Evolutionary conservation across 768 basidiomycete genomes (phyloP).

Genomic region (Leccinum ochraceum): DNA sequence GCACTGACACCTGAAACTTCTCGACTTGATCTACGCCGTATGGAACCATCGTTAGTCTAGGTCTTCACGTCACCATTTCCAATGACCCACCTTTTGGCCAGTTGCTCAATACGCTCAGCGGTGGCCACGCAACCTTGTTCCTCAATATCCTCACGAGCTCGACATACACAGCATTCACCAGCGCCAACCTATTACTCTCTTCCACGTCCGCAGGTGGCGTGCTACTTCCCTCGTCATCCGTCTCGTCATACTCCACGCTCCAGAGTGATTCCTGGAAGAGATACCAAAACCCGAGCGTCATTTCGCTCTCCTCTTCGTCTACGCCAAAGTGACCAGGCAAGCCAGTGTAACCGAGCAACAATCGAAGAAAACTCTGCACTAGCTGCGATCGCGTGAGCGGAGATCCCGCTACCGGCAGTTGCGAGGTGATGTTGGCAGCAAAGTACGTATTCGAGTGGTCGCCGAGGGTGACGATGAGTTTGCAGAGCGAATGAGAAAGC

Average conservation of each 20-base stretch:
- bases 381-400: conserved; percentile 48
- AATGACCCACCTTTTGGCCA: conserved; percentile 69
- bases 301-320: conserved; percentile 88
- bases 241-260: conserved; percentile 56
- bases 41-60: conserved; percentile 11
- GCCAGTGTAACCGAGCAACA: conserved; percentile 75
- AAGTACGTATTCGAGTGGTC: conserved; percentile 86
- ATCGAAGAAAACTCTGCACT: conserved; percentile 68
- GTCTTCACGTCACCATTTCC: neutral
- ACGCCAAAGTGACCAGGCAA: conserved; percentile 74
- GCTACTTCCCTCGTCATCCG: conserved; percentile 32
- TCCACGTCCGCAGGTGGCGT: conserved; percentile 21
- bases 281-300: conserved; percentile 89
- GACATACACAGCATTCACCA: conserved; percentile 76
- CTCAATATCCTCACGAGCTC: conserved; percentile 73
- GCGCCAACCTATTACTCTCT: conserved; percentile 43
- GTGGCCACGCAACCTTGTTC: conserved; percentile 76
- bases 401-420: conserved; percentile 35
- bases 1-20: conserved; percentile 72
- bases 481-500: conserved; percentile 71
- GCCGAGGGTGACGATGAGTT: conserved; percentile 76
- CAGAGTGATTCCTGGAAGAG: conserved; percentile 86
- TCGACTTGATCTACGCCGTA: conserved; percentile 66
- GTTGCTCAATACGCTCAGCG: conserved; percentile 38
- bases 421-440: conserved; percentile 63